Evolutionary conservation across 1,284 basidiomycete species (phyloP).

Genomic region (Ustilago curta): DNA sequence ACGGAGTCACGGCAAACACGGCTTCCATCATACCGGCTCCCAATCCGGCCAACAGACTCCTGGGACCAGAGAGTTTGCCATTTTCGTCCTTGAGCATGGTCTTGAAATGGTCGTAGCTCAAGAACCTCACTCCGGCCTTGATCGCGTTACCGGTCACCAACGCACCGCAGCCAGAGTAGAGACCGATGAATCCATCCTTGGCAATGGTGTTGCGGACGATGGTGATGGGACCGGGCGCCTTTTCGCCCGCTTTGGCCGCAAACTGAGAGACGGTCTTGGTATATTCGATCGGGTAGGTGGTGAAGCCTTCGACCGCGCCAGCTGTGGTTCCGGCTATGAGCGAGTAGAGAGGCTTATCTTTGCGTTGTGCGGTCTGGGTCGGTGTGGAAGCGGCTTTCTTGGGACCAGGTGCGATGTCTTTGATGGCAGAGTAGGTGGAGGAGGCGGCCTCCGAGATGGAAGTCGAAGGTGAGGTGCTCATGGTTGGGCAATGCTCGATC

Average conservation of each 20-base stretch:
- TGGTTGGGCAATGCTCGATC: slow-evolving; percentile 1
- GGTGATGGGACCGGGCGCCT: slow-evolving; percentile 68
- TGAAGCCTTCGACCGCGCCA: slow-evolving; percentile 85
- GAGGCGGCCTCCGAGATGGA: slow-evolving; percentile 35
- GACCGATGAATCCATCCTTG: slow-evolving; percentile 66
- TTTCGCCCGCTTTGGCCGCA: slow-evolving; percentile 63
- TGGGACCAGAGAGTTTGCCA: slow-evolving; percentile 50
- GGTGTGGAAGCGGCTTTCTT: slow-evolving; percentile 35
- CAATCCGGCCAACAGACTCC: slow-evolving; percentile 77
- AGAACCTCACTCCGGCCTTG: slow-evolving; percentile 79
- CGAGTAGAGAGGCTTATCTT: slow-evolving; percentile 62
- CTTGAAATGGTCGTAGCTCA: slow-evolving; percentile 95
- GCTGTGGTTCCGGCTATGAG: slow-evolving; percentile 85
- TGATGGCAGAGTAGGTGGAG: slow-evolving; percentile 32
- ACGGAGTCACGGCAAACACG: slow-evolving; percentile 93
- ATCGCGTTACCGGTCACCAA: slow-evolving; percentile 65
- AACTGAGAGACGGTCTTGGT: slow-evolving; percentile 78
- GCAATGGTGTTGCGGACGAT: slow-evolving; percentile 68
- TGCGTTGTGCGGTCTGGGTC: slow-evolving; percentile 46
- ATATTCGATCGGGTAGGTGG: slow-evolving; percentile 89
- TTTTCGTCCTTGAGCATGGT: slow-evolving; percentile 78
- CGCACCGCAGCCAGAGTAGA: slow-evolving; percentile 68
- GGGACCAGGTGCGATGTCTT: slow-evolving; percentile 42
- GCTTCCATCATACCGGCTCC: slow-evolving; percentile 96
- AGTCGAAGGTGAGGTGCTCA: slow-evolving; percentile 35